These are phyloP conservation scores for Barbarea vulgaris DNA, from an alignment of 345 rosid genomes.

Conservation along the genomic window DNA sequence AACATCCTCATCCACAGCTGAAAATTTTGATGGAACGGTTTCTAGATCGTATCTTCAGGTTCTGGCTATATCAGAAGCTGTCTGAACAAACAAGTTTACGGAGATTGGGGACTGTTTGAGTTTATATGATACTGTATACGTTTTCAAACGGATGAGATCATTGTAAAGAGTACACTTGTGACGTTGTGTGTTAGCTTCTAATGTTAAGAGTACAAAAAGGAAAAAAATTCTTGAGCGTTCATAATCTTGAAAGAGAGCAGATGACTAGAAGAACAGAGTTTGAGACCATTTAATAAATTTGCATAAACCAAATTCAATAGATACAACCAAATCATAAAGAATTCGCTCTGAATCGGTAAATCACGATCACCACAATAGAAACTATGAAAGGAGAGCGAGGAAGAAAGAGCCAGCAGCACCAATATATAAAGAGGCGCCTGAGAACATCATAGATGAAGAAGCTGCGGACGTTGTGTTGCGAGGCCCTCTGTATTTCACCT, in stretches of 20 bases:
- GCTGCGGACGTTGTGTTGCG: slow-evolving; percentile 27
- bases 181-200: background rate
- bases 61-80: background rate
- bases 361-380: background rate
- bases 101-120: background rate
- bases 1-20: background rate
- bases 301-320: background rate
- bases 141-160: background rate
- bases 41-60: background rate
- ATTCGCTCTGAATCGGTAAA: background rate
- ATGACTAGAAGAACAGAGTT: background rate
- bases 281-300: background rate
- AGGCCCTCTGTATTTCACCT: slow-evolving; percentile 6
- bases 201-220: background rate
- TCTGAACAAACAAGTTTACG: background rate
- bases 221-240: background rate
- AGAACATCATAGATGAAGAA: slow-evolving; percentile 14
- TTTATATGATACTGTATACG: background rate
- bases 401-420: slow-evolving; percentile 13
- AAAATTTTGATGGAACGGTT: background rate
- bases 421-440: slow-evolving; percentile 22
- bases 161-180: too few species aligned
- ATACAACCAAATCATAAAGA: background rate
- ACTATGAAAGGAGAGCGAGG: slow-evolving; percentile 25
- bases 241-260: background rate